Conservation (phyloP, 805 yeast species). For the Ogataea sp. region DNA sequence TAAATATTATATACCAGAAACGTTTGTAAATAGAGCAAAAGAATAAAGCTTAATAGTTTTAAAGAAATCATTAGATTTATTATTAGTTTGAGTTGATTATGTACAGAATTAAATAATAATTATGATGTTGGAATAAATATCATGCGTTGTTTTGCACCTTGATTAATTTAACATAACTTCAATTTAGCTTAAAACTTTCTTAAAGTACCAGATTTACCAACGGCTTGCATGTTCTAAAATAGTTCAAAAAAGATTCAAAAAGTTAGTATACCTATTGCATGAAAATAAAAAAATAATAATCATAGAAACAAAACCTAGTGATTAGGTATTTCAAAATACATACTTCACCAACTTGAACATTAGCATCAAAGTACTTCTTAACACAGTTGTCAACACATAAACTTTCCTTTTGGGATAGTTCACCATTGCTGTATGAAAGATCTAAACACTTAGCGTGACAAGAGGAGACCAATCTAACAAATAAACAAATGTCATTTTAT, state of each 20-base stretch:
- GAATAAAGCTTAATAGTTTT: no score
- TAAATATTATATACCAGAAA: background rate
- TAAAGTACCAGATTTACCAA: slow-evolving; percentile 27
- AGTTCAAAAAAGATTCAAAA: background rate
- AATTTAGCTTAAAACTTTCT: slow-evolving; percentile 9
- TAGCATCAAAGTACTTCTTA: slow-evolving; percentile 87
- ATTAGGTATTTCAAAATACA: no score
- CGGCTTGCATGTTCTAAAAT: slow-evolving; percentile 25
- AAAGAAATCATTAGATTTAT: no score
- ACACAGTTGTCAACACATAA: slow-evolving; percentile 94
- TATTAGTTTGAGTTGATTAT: background rate
- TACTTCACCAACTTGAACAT: slow-evolving; percentile 85
- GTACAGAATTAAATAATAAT: background rate
- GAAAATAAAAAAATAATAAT: no score
- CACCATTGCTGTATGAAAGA: slow-evolving; percentile 60
- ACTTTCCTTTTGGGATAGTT: slow-evolving; percentile 70
- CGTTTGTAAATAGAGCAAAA: no score
- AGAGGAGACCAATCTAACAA: slow-evolving; percentile 58
- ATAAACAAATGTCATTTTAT: no score
- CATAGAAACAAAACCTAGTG: background rate
- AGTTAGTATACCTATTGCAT: no score
- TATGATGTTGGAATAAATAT: background rate
- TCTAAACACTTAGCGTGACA: slow-evolving; percentile 84
- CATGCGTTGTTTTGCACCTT: no score
- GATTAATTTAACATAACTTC: background rate